Evolutionary conservation across 2,329 filamentous ascomycete genomes (phyloP), one percentile per base, ranked within the genome.

Genomic region (Penicillium italicum): DNA sequence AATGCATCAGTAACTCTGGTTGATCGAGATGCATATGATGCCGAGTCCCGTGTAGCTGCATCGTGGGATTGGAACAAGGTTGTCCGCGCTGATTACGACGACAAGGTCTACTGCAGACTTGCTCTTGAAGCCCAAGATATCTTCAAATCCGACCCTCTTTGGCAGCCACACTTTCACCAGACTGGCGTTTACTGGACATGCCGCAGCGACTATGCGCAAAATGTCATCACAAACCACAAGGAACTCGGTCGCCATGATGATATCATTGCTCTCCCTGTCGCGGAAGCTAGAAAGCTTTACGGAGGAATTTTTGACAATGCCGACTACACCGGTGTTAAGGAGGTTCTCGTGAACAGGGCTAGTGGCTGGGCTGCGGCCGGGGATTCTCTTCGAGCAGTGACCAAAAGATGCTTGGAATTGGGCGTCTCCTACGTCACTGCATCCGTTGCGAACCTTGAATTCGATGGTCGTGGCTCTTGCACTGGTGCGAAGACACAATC

Each of bases 311-410:
- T 87, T 55, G 76, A 80, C 10, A 78, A 84, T 41, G 83, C 84
- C 2, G 82, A 86, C 53, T 87, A 85, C 62, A 75, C 74, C 0
- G 82, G 77, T 2, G 83, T 81, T 43, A 83, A 80, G 61, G 80
- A 85, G 61, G 82, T 68, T 4, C 57, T 86, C 3, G 72, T 86
- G 42, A 87, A 87, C 73, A 80, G 77, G 57, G 80, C 77, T 31
- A 83, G 82, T 67, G 85, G 85, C 1, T 87, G 83, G 82, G 84
- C 79, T 7, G 82, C 82, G n/a, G 85, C 85, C 2, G 82, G 81
- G 3, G 82, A 85, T 60, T 77, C 79, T 30, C 66, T 87, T 56
- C 69, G 75, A 48, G 81, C 79, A 1, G 76, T 86, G 9, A 86
- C 82, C 1, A 76, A 78, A 33, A 74, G 75, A 54, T 76, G 76